These are phyloP conservation scores for Apiospora phragmitis DNA, from an alignment of 2,329 filamentous ascomycete species.

Conservation along the genomic window DNA sequence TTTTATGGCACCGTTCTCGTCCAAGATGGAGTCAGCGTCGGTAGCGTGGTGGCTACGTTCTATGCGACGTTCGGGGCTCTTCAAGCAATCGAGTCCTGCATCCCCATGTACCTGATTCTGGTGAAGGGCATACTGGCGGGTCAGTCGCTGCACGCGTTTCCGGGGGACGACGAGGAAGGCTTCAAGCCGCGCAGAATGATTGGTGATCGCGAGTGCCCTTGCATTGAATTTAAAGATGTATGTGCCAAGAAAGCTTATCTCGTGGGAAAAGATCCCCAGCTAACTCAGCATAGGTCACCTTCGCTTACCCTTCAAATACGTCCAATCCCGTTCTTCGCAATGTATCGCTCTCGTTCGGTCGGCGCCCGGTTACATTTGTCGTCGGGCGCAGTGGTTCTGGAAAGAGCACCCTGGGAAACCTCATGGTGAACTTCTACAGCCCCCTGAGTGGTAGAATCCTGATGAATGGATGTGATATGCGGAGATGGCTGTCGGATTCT, in stretches of 20 bases:
- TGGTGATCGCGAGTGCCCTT: neutral
- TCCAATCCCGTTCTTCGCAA: slow-evolving; percentile 58
- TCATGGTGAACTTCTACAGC: slow-evolving; percentile 77
- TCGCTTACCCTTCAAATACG: slow-evolving; percentile 75
- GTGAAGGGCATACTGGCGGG: slow-evolving; percentile 79
- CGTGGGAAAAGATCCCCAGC: neutral
- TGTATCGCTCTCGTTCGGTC: slow-evolving; percentile 68
- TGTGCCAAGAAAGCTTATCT: neutral
- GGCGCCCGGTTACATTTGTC: slow-evolving; percentile 75
- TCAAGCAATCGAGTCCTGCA: slow-evolving; percentile 70
- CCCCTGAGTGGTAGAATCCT: slow-evolving; percentile 64
- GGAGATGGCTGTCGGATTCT: neutral
- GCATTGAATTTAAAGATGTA: neutral
- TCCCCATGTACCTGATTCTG: slow-evolving; percentile 76
- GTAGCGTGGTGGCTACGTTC: slow-evolving; percentile 78
- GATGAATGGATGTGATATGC: slow-evolving; percentile 12
- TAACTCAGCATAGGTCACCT: slow-evolving; percentile 61
- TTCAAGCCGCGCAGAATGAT: neutral
- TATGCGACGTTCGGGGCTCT: slow-evolving; percentile 78
- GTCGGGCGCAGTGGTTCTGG: slow-evolving; percentile 87
- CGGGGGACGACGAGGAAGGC: slow-evolving; percentile 22
- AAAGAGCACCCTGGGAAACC: slow-evolving; percentile 83
- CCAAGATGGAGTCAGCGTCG: slow-evolving; percentile 57
- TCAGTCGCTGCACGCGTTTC: slow-evolving; percentile 54
- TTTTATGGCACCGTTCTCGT: slow-evolving; percentile 81